A percentile compares a stretch with the other conserved stretches of the same genome.
Conservation (phyloP, 2,329 filamentous ascomycete genomes). For the Chaetomiaceae sp. region DNA sequence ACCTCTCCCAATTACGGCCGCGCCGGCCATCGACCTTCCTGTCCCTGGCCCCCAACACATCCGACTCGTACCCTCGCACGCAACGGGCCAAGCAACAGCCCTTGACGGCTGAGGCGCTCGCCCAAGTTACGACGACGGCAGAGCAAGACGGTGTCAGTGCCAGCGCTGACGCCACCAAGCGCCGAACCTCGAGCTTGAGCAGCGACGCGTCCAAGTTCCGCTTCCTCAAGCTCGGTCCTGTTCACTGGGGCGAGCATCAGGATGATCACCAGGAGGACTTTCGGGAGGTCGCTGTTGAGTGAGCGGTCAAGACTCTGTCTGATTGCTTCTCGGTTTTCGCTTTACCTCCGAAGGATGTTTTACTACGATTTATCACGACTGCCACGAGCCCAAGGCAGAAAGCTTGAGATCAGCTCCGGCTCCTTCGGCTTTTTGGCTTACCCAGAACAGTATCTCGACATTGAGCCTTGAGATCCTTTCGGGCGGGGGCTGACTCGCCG, state of each 20-base stretch:
- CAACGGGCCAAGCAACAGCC: slow-evolving; percentile 31
- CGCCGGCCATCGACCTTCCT: slow-evolving; percentile 45
- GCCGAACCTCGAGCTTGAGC: slow-evolving; percentile 54
- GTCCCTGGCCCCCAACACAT: slow-evolving; percentile 55
- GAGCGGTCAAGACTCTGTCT: slow-evolving; percentile 16
- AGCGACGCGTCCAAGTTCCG: slow-evolving; percentile 42
- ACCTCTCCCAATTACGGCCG: slow-evolving; percentile 26
- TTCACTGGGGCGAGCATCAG: slow-evolving; percentile 59
- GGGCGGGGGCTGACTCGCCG: background rate
- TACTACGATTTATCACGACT: slow-evolving; percentile 1
- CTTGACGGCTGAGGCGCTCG: slow-evolving; percentile 30
- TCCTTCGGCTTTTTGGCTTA: background rate
- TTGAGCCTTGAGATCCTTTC: background rate
- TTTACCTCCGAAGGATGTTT: background rate
- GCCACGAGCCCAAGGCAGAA: background rate
- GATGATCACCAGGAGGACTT: slow-evolving; percentile 55
- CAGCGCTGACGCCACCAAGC: slow-evolving; percentile 26
- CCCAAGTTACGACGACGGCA: slow-evolving; percentile 19
- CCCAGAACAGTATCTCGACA: background rate
- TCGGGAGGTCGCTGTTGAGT: slow-evolving; percentile 44
- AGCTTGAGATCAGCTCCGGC: background rate
- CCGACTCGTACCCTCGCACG: slow-evolving; percentile 49
- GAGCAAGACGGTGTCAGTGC: slow-evolving; percentile 18
- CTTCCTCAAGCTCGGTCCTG: slow-evolving; percentile 61
- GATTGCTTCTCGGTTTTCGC: background rate